Percentiles rank a stretch among this genome's conserved stretches.
Conservation (phyloP, 352 stramenopile genomes). For the Pythium sukuiense region DNA sequence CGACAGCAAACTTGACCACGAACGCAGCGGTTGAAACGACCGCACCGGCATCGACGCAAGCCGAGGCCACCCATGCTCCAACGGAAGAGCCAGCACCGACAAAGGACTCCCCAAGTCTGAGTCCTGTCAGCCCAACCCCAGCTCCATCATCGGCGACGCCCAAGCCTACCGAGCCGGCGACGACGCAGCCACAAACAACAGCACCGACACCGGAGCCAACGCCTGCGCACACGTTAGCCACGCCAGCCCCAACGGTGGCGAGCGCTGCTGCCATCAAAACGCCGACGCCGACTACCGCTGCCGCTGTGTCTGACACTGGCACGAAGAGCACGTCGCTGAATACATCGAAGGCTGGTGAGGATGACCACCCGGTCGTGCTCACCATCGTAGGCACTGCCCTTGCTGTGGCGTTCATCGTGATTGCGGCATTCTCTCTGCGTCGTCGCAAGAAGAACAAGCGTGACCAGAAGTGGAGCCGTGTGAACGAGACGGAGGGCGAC, state of each 20-base stretch:
- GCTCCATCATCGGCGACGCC: slow-evolving; percentile 1
- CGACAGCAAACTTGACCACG: slow-evolving; percentile 7
- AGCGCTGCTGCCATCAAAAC: background rate
- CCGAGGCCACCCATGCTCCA: background rate
- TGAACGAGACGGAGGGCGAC: slow-evolving; percentile 41
- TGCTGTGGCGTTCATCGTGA: slow-evolving; percentile 68
- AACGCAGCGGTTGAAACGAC: slow-evolving; percentile 3
- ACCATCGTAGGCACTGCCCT: slow-evolving; percentile 72
- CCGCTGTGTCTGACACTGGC: slow-evolving; percentile 6
- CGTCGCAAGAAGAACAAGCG: slow-evolving; percentile 52
- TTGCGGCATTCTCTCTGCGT: slow-evolving; percentile 61
- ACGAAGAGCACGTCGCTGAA: slow-evolving; percentile 12
- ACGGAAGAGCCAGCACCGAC: slow-evolving; percentile 5
- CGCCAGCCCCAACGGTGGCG: background rate
- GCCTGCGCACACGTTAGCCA: background rate
- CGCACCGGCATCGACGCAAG: slow-evolving; percentile 6
- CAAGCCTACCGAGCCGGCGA: slow-evolving; percentile 1
- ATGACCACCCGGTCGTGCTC: slow-evolving; percentile 69
- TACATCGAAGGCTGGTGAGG: slow-evolving; percentile 18
- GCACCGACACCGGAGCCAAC: background rate
- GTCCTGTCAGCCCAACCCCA: background rate
- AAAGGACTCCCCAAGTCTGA: background rate
- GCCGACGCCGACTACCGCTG: background rate
- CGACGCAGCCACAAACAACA: no score
- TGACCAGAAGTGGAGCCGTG: slow-evolving; percentile 62